Conservation (phyloP, 73 alveolate species). For the Effrenium voratum region DNA sequence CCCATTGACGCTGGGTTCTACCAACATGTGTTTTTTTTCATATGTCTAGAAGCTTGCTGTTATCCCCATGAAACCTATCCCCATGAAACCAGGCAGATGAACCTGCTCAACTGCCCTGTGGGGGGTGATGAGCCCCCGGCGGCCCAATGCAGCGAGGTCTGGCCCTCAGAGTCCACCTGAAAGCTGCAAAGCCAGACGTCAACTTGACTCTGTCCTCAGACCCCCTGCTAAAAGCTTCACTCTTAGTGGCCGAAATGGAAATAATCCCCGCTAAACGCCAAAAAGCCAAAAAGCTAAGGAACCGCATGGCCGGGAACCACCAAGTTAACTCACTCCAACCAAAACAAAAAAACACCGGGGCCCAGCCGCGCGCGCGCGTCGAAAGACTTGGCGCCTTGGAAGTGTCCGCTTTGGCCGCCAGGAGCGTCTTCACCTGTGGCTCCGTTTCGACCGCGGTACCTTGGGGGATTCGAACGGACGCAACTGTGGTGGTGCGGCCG, state of each 20-base stretch:
- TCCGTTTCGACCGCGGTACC: no score
- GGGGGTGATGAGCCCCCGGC: constrained; percentile 21
- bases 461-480: no score
- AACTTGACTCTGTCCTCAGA: neutral
- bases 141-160: constrained; percentile 89
- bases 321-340: neutral
- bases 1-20: no score
- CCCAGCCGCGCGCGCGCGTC: neutral
- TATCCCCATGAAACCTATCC: no score
- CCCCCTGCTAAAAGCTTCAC: neutral
- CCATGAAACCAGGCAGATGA: no score
- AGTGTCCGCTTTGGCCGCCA: constrained; percentile 53
- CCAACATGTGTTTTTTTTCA: no score
- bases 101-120: no score
- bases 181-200: neutral
- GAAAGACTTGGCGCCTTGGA: neutral
- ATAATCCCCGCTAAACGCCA: neutral
- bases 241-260: neutral
- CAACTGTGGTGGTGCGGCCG: no score
- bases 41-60: no score
- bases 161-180: constrained; percentile 23
- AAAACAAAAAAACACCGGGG: neutral
- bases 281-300: neutral
- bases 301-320: neutral
- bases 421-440: constrained; percentile 38